Percentiles rank a stretch among this genome's conserved stretches.
Evolutionary conservation across 164 flowering plant species (phyloP).

Genomic region (Malania oleifera): DNA sequence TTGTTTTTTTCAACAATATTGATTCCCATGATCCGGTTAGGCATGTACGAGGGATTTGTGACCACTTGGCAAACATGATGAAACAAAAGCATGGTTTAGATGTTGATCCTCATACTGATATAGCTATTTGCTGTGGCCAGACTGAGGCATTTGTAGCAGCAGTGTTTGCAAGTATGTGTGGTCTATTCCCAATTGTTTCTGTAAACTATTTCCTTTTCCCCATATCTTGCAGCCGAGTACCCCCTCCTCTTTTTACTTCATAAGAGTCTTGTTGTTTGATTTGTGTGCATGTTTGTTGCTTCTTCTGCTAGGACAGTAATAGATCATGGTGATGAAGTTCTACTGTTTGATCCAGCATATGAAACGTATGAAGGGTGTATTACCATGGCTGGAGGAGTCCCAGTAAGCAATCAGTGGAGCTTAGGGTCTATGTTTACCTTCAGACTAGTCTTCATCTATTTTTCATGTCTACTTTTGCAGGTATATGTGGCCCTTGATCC

Average conservation of each 20-base stretch:
- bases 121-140: constrained; percentile 81
- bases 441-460: constrained; percentile 3
- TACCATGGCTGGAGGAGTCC: constrained; percentile 70
- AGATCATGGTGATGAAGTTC: constrained; percentile 72
- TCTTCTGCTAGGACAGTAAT: constrained; percentile 32
- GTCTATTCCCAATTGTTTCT: no score
- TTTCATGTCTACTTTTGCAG: constrained; percentile 21
- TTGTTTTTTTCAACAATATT: no score
- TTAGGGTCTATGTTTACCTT: no score
- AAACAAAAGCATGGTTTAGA: constrained; percentile 49
- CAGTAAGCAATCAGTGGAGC: no score
- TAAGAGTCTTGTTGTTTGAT: constrained; percentile 1
- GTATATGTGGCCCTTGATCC: constrained; percentile 71
- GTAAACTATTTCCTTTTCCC: no score
- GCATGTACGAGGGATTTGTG: constrained; percentile 81
- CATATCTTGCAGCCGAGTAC: no score
- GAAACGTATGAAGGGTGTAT: constrained; percentile 75
- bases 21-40: no score
- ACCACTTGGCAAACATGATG: constrained; percentile 40
- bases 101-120: constrained; percentile 56
- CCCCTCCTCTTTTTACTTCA: no score
- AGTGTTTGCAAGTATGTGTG: constrained; percentile 59
- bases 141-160: constrained; percentile 85
- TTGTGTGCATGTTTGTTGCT: constrained; percentile 1
- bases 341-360: constrained; percentile 71